Base-by-base conservation (phyloP, 768 basidiomycete genomes). In the Panaeolus papilionaceus region DNA sequence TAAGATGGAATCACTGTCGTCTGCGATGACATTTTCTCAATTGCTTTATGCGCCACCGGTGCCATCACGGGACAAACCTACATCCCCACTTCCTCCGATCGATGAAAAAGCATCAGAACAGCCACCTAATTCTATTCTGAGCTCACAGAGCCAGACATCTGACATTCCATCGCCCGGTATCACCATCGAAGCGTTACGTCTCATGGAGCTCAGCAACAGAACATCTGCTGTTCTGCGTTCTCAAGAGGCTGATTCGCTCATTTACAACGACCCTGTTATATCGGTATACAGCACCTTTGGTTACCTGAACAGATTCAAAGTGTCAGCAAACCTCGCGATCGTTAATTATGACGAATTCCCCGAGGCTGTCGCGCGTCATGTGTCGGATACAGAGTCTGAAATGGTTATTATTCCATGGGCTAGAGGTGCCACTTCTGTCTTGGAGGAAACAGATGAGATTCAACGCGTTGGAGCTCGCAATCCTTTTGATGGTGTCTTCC, bases 341-440 rank as follows among this genome's bases (percentile, higher is more conserved):
- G 91, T 96, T 64, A 84, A 84, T n/a, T 80, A 87, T 44, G 88
- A 92, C 33, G 90, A 92, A 23, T 96, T 92, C 79, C 79, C 94
- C 0, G 76, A 83, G 0, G 85, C 86, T 4, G 89, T 98, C 26
- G 78, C 86, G 0, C 79, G 86, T 4, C 90, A 92, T 68, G 90
- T 86, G 0, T 72, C 78, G 18, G 84, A 87, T 39, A 79, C 83
- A 6, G 82, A 77, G 2, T 86, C 92, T 0, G 88, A 98, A 66
- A 82, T 98, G 79, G 82, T 97, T 45, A 81, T 99, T 67, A 71
- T 99, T 3, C 94, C 96, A 0, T 99, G 98, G 98, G 84, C 87
- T 1, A 82, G 85, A 47, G 84, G 83, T 5, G 68, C 75, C 11
- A 73, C 74, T 2, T 76, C 78, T 2, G 72, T 76, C 45, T 51